These are phyloP conservation scores for Aeschynomene evenia DNA, from an alignment of 306 rosid genomes.

Conservation along the genomic window DNA sequence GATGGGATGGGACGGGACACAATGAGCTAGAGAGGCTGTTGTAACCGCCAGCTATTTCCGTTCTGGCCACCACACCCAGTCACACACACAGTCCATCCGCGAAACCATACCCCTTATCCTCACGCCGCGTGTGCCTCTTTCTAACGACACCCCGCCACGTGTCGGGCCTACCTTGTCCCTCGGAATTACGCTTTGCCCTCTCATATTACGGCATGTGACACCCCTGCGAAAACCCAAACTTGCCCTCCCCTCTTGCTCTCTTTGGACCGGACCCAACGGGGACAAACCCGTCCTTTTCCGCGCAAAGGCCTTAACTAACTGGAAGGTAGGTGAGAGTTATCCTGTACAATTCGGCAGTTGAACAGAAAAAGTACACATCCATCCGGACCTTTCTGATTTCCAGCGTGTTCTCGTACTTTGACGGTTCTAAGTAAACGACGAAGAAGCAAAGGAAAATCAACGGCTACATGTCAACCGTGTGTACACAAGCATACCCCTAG, in stretches of 20 bases:
- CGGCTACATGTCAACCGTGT: slow-evolving; percentile 35
- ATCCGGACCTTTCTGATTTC: slow-evolving; percentile 32
- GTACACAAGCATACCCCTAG: background rate
- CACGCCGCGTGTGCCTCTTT: slow-evolving; percentile 32
- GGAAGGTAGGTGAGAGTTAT: slow-evolving; percentile 50
- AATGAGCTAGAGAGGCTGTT: slow-evolving; percentile 39
- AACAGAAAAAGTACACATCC: slow-evolving; percentile 41
- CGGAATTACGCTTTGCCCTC: slow-evolving; percentile 1
- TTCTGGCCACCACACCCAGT: slow-evolving; percentile 49
- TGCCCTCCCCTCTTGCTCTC: background rate
- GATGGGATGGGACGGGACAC: slow-evolving; percentile 25
- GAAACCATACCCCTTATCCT: slow-evolving; percentile 26
- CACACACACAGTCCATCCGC: slow-evolving; percentile 24
- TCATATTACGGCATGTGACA: slow-evolving; percentile 14
- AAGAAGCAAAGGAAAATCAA: background rate
- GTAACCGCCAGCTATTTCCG: slow-evolving; percentile 68
- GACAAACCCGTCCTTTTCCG: slow-evolving; percentile 28
- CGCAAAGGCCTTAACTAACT: slow-evolving; percentile 43
- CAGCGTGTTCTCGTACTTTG: slow-evolving; percentile 7
- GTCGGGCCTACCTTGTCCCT: slow-evolving; percentile 27
- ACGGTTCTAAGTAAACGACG: slow-evolving; percentile 27
- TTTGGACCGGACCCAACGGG: background rate
- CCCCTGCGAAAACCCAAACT: slow-evolving; percentile 14
- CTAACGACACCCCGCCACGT: slow-evolving; percentile 27
- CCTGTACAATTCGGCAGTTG: slow-evolving; percentile 48